phyloP scores from a whole-genome alignment of 1,284 basidiomycete genomes.

The Tranzscheliella williamsii region DNA sequence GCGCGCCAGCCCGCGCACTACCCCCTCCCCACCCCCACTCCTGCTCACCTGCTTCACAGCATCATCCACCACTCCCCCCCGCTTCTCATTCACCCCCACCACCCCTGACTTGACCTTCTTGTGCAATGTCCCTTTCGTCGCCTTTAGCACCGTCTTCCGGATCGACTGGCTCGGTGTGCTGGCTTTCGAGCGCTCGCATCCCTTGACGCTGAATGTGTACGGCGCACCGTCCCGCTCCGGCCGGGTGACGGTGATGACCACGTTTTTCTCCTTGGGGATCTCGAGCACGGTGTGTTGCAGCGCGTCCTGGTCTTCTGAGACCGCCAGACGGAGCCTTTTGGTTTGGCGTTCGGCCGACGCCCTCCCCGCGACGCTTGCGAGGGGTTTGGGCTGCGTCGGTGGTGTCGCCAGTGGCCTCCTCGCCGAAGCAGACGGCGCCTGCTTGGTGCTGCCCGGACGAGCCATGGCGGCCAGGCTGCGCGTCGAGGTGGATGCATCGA shows the following conservation, averaged over 20 bases:
- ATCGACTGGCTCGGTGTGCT: neutral
- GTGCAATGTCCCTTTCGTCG: conserved; percentile 17
- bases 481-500: conserved; percentile 29
- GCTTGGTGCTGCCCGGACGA: conserved; percentile 12
- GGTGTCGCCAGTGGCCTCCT: too few relatives aligned
- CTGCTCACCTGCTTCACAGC: neutral
- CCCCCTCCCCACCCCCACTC: neutral
- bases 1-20: conserved; percentile 8
- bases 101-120: conserved; percentile 12
- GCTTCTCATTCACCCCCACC: conserved; percentile 4
- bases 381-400: neutral
- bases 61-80: conserved; percentile 2
- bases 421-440: too few relatives aligned
- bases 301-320: conserved; percentile 19
- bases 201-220: conserved; percentile 21
- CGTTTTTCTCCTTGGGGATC: conserved; percentile 24
- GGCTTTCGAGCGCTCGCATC: neutral
- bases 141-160: conserved; percentile 36
- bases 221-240: conserved; percentile 29
- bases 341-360: conserved; percentile 6
- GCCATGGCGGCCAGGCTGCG: conserved; percentile 20
- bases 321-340: conserved; percentile 24
- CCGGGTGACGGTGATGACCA: conserved; percentile 20
- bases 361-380: conserved; percentile 4
- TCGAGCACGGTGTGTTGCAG: conserved; percentile 25